phyloP scores from a whole-genome alignment of 805 yeast species.

The Ogataea neopini region DNA sequence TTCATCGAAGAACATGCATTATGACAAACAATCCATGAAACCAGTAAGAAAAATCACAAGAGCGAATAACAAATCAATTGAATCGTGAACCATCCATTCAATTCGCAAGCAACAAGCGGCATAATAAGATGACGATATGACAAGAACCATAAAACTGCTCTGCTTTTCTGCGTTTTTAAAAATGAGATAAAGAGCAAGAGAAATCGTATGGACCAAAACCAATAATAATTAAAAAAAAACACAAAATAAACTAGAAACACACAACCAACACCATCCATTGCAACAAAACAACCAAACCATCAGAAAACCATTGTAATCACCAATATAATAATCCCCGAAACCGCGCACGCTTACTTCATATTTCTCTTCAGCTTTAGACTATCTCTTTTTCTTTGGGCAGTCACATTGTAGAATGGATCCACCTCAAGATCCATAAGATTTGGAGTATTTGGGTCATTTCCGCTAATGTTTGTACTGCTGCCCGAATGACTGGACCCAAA shows the following conservation, averaged over 20 bases:
- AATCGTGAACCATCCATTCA: no score
- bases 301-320: background rate
- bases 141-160: background rate
- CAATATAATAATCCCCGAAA: background rate
- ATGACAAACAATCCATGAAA: background rate
- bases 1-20: background rate
- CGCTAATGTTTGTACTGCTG: background rate
- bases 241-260: background rate
- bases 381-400: constrained; percentile 54
- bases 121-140: background rate
- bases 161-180: background rate
- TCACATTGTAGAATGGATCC: constrained; percentile 42
- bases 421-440: constrained; percentile 26
- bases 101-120: background rate
- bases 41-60: background rate
- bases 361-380: constrained; percentile 50
- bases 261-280: background rate
- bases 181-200: background rate
- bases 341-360: constrained; percentile 20
- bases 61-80: no score
- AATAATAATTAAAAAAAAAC: background rate
- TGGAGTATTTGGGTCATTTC: background rate
- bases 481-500: constrained; percentile 3
- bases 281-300: background rate
- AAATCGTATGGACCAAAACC: background rate